Evolutionary conservation across 78 protist species (phyloP), one percentile per base, ranked within the genome.

Genomic region (Dictyostelium purpureum): DNA sequence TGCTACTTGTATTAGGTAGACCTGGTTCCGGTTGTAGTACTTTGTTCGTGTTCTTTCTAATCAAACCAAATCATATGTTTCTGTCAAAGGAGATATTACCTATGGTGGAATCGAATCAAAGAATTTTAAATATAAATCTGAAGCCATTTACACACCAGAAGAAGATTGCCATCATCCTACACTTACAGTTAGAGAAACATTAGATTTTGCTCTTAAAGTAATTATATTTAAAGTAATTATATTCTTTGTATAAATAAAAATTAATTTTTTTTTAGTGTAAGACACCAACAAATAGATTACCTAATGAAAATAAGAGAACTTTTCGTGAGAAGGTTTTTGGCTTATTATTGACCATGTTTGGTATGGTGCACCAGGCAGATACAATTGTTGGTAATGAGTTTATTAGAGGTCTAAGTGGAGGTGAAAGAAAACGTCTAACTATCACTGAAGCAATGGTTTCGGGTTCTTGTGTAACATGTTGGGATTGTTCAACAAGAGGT

Each of bases 381-480:
- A 82, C 89, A n/a, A 87, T 87, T 18, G 93, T 87, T 51, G 93
- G 93, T 56, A 87, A 87, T 35, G 93, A 87, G 51, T 87, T 40
- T 40, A n/a, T 87, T 40, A 1, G 93, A 24, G 93, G 93, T 74
- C 43, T 52, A 4, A 73, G 82, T 6, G 93, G 93, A 52, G 93
- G 93, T 42, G 93, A 87, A 52, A 6, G 93, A 21, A 87, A 87
- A 56, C 21, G 93, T 35, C 52, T 74, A 24, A 87, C 93, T 12
- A 87, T 87, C 51, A 57, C 74, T 6, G 93, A 87, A 31, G 93
- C 93, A 33, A 87, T 87, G 93, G 93, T 87, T 6, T 35, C 59
- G 7, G 5, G 63, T 4, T 52, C 93, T 10, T 67, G 82, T 3
- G 56, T 87, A 11, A 73, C n/a, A 7, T 74, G 78, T 37, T 87